Evolutionary conservation across 345 rosid genomes (phyloP).

Genomic region (Gossypium herbaceum): DNA sequence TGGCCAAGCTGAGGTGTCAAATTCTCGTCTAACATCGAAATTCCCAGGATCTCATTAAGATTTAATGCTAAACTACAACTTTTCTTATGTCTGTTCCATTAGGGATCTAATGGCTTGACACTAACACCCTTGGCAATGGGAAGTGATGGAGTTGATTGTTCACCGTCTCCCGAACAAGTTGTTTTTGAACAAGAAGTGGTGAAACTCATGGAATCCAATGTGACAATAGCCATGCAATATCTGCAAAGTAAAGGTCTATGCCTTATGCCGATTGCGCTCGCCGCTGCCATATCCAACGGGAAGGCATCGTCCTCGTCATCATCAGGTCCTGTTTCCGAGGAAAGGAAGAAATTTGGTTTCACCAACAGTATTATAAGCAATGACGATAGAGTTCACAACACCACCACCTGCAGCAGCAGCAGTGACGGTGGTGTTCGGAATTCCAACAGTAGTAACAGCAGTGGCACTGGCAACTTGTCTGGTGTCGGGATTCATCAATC

Average conservation of each 20-base stretch:
- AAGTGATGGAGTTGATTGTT: slow-evolving; percentile 25
- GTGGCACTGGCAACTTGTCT: slow-evolving; percentile 19
- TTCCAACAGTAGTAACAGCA: slow-evolving; percentile 9
- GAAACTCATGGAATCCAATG: slow-evolving; percentile 52
- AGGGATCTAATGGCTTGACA: slow-evolving; percentile 31
- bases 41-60: background rate
- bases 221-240: slow-evolving; percentile 58
- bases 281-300: slow-evolving; percentile 36
- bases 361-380: slow-evolving; percentile 15
- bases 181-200: slow-evolving; percentile 53
- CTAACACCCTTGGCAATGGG: slow-evolving; percentile 21
- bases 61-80: background rate
- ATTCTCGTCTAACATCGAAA: background rate
- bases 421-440: background rate
- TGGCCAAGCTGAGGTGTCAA: slow-evolving; percentile 34
- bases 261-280: slow-evolving; percentile 52
- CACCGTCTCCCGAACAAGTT: slow-evolving; percentile 31
- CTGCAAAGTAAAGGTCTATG: slow-evolving; percentile 58
- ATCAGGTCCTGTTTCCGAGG: slow-evolving; percentile 12
- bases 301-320: slow-evolving; percentile 19
- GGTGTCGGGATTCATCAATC: slow-evolving; percentile 16
- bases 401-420: slow-evolving; percentile 11
- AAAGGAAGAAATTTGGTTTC: slow-evolving; percentile 19
- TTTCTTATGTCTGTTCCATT: background rate
- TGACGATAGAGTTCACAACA: slow-evolving; percentile 12